Conservation (phyloP, 768 basidiomycete species). For the Rubroboletus pulcherrimus region DNA sequence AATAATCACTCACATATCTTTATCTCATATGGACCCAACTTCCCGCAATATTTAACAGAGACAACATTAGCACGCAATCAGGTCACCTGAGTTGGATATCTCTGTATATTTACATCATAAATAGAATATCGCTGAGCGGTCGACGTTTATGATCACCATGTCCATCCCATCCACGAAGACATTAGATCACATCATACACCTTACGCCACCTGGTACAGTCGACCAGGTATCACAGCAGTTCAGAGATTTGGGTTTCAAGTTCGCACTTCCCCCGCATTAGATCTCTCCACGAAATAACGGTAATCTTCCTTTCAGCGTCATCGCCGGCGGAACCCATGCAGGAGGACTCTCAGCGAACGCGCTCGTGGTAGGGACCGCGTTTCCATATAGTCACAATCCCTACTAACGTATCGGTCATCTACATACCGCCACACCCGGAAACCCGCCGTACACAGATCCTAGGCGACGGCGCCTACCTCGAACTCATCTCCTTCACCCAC, state of each 20-base stretch:
- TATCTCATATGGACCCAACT: not conserved
- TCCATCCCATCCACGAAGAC: constrained; percentile 36
- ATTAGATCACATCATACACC: constrained; percentile 68
- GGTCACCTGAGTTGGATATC: not conserved
- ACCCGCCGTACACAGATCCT: constrained; percentile 17
- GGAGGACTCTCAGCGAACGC: constrained; percentile 62
- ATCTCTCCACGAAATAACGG: not conserved
- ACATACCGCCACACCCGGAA: not conserved
- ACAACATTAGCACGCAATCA: not conserved
- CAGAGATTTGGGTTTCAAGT: constrained; percentile 65
- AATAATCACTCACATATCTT: not conserved
- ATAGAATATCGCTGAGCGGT: not conserved
- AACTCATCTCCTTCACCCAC: constrained; percentile 64
- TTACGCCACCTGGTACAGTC: constrained; percentile 63
- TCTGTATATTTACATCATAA: not conserved
- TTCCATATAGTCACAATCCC: not conserved
- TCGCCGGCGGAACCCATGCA: constrained; percentile 62
- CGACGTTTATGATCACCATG: constrained; percentile 12
- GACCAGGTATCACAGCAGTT: constrained; percentile 49
- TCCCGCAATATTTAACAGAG: not conserved
- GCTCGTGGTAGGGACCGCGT: constrained; percentile 46
- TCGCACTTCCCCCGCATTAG: constrained; percentile 9
- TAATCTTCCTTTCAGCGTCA: constrained; percentile 42
- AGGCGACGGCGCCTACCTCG: constrained; percentile 57
- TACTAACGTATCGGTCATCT: not conserved